phyloP scores from a whole-genome alignment of 345 rosid species.

The Firmiana major region DNA sequence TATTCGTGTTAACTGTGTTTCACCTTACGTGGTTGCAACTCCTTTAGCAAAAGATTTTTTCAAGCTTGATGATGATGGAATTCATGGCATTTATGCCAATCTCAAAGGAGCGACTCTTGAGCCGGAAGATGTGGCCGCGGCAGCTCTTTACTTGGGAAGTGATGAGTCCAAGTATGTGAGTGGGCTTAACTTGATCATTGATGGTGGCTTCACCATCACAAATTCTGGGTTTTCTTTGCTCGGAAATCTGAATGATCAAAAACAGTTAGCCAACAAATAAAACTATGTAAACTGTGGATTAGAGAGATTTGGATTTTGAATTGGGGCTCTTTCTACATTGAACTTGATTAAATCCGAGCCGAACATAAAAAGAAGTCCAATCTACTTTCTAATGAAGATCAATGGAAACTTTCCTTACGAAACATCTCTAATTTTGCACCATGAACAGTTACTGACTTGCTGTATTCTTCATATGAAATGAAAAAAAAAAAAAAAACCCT shows the following conservation, averaged over 20 bases:
- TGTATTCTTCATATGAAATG: not conserved
- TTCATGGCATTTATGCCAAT: not conserved
- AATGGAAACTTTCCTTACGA: not conserved
- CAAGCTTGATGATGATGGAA: not conserved
- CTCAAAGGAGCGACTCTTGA: conserved; percentile 7
- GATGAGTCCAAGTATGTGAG: conserved; percentile 21
- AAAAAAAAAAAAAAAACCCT: too few relatives aligned
- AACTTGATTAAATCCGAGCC: not conserved
- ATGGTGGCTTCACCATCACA: conserved; percentile 9
- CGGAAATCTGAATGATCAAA: too few relatives aligned
- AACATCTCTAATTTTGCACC: not conserved
- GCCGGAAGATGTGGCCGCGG: conserved; percentile 8
- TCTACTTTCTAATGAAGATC: not conserved
- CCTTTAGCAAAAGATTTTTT: not conserved
- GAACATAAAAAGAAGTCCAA: not conserved
- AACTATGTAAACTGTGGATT: too few relatives aligned
- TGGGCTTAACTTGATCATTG: conserved; percentile 5
- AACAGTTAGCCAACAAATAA: too few relatives aligned
- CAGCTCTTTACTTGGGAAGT: conserved; percentile 10
- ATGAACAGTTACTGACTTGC: not conserved
- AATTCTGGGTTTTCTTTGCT: too few relatives aligned
- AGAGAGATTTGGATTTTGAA: too few relatives aligned
- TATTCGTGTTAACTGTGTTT: conserved; percentile 27
- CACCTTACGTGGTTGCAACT: conserved; percentile 15
- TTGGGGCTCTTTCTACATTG: too few relatives aligned